A percentile compares a stretch with the other conserved stretches of the same genome.
Evolutionary conservation across 768 basidiomycete species (phyloP).

Genomic region (Calocybe gangraenosa): DNA sequence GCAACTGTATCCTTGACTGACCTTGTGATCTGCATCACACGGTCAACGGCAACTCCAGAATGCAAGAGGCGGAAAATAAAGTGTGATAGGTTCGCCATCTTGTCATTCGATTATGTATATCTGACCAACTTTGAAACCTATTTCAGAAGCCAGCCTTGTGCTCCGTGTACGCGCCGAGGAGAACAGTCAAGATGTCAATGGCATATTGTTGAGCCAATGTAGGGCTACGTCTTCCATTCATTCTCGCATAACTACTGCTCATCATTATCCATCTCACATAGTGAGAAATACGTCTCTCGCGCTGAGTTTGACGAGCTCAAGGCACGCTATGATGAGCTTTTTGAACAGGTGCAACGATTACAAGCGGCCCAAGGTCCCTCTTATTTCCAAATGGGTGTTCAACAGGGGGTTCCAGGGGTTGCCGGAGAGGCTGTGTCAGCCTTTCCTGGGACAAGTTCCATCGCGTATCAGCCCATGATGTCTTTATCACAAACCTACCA

Average conservation of each 20-base stretch:
- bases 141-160: conserved; percentile 71
- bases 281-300: conserved; percentile 79
- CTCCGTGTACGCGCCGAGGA: conserved; percentile 74
- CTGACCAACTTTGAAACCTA: conserved; percentile 18
- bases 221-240: no score
- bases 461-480: conserved; percentile 29
- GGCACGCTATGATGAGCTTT: conserved; percentile 57
- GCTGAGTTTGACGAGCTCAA: conserved; percentile 76
- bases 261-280: conserved; percentile 22
- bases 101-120: conserved; percentile 16
- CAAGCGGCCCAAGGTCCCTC: conserved; percentile 22
- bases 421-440: conserved; percentile 29
- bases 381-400: conserved; percentile 30
- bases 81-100: conserved; percentile 65
- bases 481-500: conserved; percentile 28
- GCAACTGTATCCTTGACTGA: conserved; percentile 22
- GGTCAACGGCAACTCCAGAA: conserved; percentile 38
- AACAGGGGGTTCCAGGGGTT: conserved; percentile 23
- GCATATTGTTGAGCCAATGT: conserved; percentile 81
- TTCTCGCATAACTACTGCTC: conserved; percentile 12
- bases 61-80: conserved; percentile 87
- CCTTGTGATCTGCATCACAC: conserved; percentile 28
- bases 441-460: conserved; percentile 19
- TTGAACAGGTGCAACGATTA: conserved; percentile 49
- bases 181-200: conserved; percentile 81